These are phyloP conservation scores for Mucor mucedo DNA, from an alignment of 371 early-diverging fungal species.

Conservation along the genomic window DNA sequence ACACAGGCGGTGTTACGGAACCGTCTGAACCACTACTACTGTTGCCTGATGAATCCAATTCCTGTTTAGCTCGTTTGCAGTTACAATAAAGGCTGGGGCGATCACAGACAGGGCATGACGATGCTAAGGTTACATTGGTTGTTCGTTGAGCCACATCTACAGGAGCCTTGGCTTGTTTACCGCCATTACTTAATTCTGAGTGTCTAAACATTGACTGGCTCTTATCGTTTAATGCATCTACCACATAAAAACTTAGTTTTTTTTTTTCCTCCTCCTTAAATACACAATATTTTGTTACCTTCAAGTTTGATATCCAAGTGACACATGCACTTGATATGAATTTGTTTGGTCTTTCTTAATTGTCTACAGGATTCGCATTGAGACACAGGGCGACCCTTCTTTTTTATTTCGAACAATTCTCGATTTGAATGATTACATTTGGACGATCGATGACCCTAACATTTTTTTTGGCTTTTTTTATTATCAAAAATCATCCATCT, in stretches of 20 bases:
- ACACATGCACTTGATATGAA: constrained; percentile 78
- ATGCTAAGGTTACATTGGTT: background rate
- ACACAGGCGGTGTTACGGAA: constrained; percentile 29
- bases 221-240: too few relatives aligned
- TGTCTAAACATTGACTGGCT: background rate
- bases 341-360: constrained; percentile 71
- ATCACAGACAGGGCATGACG: constrained; percentile 27
- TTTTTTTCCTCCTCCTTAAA: too few relatives aligned
- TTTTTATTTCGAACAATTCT: constrained; percentile 68
- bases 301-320: constrained; percentile 21
- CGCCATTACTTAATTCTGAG: background rate
- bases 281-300: background rate
- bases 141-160: too few relatives aligned
- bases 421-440: constrained; percentile 66
- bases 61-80: constrained; percentile 13
- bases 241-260: background rate
- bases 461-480: too few relatives aligned
- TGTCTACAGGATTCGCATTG: constrained; percentile 78
- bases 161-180: too few relatives aligned
- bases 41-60: constrained; percentile 10
- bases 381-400: constrained; percentile 80
- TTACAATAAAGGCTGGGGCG: constrained; percentile 25
- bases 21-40: constrained; percentile 30
- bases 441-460: constrained; percentile 67
- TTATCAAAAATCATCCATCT: background rate